These are phyloP conservation scores for Arthrobotrys pseudoclavata DNA, from an alignment of 2,329 filamentous ascomycete species.

Conservation along the genomic window DNA sequence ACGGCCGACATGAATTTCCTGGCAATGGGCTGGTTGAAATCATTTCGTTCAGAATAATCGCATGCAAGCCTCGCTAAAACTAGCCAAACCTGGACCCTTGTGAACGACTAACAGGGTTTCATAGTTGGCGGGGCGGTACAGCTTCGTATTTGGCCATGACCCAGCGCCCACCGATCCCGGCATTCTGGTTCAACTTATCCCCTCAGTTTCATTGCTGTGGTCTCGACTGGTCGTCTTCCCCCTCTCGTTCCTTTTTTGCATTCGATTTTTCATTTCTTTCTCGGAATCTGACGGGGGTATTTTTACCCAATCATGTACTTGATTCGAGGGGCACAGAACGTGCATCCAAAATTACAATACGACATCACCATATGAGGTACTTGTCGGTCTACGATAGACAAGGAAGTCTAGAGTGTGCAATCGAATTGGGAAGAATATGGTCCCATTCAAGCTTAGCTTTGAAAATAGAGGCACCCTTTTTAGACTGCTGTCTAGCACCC, in stretches of 20 bases:
- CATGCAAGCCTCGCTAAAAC: constrained; percentile 24
- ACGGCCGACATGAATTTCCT: background rate
- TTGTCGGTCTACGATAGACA: background rate
- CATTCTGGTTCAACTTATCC: constrained; percentile 27
- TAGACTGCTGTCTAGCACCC: constrained; percentile 24
- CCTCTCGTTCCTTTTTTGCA: constrained; percentile 20
- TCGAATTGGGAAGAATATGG: background rate
- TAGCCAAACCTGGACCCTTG: constrained; percentile 21
- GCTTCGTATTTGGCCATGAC: constrained; percentile 35
- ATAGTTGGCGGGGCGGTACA: constrained; percentile 25
- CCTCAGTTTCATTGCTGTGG: constrained; percentile 39
- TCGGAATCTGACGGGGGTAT: background rate
- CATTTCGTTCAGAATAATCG: constrained; percentile 19
- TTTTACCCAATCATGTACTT: constrained; percentile 20
- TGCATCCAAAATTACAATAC: constrained; percentile 23
- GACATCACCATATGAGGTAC: constrained; percentile 20
- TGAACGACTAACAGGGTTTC: constrained; percentile 16
- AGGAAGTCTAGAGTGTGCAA: background rate
- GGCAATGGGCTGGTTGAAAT: background rate
- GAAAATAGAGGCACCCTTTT: constrained; percentile 1
- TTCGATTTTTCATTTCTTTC: constrained; percentile 36
- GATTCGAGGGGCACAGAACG: background rate
- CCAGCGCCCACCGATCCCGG: constrained; percentile 13
- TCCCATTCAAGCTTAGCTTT: background rate
- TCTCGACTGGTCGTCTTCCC: constrained; percentile 19